Base-by-base conservation (phyloP, 768 basidiomycete species). In the Calocybe gangraenosa region DNA sequence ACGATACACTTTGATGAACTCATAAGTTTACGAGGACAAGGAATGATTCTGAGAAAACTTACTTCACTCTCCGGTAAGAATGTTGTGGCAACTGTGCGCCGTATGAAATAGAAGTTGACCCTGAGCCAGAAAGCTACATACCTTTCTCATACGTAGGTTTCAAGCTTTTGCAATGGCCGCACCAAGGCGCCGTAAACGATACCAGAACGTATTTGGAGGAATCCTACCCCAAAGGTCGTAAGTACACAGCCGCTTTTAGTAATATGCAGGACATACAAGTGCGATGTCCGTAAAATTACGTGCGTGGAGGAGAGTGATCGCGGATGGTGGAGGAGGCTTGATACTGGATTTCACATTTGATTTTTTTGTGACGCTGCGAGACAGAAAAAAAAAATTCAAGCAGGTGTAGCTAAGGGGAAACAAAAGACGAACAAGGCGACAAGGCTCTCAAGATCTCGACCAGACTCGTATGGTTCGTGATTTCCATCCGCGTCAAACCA, bases 101-200 rank as follows among this genome's bases (percentile, higher is more conserved):
- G 23, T 46, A 18, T n/a, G 30, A 11, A 14, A 21, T 40, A 0
- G 39, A 22, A n/a, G 42, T 11, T 5, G n/a, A n/a, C n/a, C n/a
- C n/a, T n/a, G n/a, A n/a, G n/a, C n/a, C n/a, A n/a, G n/a, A n/a
- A n/a, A n/a, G 7, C 34, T 30, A 38, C 55, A 30, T 49, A 84
- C 84, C 82, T 62, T 87, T 75, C 62, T 94, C 92, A 58, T 87
- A 93, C 23, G 75, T 73, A 15, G 93, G 92, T 65, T 94, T 94
- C 64, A 96, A 63, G 52, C 49, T 75, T 71, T 97, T 97, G 79
- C 95, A 97, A 73, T 98, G 93, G 22, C 92, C 92, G 54, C 94
- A 94, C 91, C 89, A 86, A 31, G 81, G 80, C 19, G 87, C 77
- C 76, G 85, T 91, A 69, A 87, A 91, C 0, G 87, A 73, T 37